phyloP scores from a whole-genome alignment of 176 grass and related monocot species.

The Ensete ventricosum region DNA sequence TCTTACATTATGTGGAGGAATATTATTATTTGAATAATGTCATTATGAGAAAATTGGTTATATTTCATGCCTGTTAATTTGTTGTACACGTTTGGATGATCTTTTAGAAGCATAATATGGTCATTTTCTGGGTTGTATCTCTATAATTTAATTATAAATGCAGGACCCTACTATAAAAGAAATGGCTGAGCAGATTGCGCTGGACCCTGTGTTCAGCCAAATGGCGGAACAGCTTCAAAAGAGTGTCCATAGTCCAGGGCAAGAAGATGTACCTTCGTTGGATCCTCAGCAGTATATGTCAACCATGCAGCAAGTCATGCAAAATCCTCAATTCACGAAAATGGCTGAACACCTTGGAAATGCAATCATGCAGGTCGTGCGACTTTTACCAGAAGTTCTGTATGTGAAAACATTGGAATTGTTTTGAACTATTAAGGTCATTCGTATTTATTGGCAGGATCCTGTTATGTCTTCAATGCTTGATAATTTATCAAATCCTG shows the following conservation, averaged over 20 bases:
- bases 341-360: slow-evolving; percentile 82
- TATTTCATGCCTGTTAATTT: background rate
- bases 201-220: slow-evolving; percentile 74
- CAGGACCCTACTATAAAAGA: slow-evolving; percentile 92
- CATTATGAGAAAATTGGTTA: background rate
- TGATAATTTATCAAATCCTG: slow-evolving; percentile 65
- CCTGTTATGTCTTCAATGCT: slow-evolving; percentile 64
- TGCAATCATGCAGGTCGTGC: slow-evolving; percentile 75
- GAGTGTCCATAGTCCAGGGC: slow-evolving; percentile 40
- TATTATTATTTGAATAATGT: background rate
- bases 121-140: background rate
- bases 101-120: background rate
- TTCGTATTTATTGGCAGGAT: slow-evolving; percentile 30
- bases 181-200: slow-evolving; percentile 95
- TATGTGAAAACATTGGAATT: background rate
- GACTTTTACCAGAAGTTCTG: background rate
- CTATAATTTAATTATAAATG: slow-evolving; percentile 1
- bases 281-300: slow-evolving; percentile 81
- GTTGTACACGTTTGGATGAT: background rate
- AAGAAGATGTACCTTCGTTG: slow-evolving; percentile 32
- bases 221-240: slow-evolving; percentile 98
- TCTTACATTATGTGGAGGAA: background rate
- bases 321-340: slow-evolving; percentile 79
- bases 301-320: slow-evolving; percentile 92
- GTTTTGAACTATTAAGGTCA: background rate